A percentile compares a stretch with the other conserved stretches of the same genome.
Conservation (phyloP, 2,329 filamentous ascomycete genomes). For the Phaeosphaeria sp. region DNA sequence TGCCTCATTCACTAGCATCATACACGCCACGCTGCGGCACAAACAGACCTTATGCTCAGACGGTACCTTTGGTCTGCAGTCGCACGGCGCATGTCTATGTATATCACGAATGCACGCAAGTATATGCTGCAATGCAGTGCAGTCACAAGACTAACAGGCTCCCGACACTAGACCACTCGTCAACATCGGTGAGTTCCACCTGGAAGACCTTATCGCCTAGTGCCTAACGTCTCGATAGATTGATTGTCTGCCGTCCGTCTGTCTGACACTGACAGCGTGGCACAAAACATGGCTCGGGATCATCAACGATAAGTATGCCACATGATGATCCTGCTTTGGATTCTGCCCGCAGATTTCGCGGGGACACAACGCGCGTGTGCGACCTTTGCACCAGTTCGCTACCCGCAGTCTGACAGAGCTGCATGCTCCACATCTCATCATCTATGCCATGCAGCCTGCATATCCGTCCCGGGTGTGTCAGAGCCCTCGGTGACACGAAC, state of each 20-base stretch:
- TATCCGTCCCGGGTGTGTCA: conserved; percentile 17
- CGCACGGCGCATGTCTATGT: conserved; percentile 19
- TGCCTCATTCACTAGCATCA: conserved; percentile 23
- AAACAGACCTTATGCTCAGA: conserved; percentile 29
- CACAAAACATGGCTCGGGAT: conserved; percentile 24
- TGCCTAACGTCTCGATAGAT: background rate
- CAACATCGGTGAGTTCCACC: conserved; percentile 21
- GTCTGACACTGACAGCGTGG: conserved; percentile 13
- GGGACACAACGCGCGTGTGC: conserved; percentile 23
- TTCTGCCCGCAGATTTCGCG: conserved; percentile 26
- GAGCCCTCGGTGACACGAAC: conserved; percentile 32
- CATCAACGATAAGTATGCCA: conserved; percentile 24
- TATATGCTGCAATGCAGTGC: conserved; percentile 18
- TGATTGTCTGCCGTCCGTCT: background rate
- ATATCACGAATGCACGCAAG: conserved; percentile 24
- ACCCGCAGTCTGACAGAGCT: conserved; percentile 22
- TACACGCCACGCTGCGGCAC: conserved; percentile 26
- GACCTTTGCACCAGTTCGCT: conserved; percentile 12
- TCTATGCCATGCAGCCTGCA: conserved; percentile 35
- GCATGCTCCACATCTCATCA: conserved; percentile 25
- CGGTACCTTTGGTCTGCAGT: conserved; percentile 20
- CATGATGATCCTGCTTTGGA: conserved; percentile 24
- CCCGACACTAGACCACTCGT: conserved; percentile 10
- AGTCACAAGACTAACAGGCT: conserved; percentile 13
- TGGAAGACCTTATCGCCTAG: conserved; percentile 6